phyloP scores from a whole-genome alignment of 345 rosid species.

The Raphanus raphanistrum region DNA sequence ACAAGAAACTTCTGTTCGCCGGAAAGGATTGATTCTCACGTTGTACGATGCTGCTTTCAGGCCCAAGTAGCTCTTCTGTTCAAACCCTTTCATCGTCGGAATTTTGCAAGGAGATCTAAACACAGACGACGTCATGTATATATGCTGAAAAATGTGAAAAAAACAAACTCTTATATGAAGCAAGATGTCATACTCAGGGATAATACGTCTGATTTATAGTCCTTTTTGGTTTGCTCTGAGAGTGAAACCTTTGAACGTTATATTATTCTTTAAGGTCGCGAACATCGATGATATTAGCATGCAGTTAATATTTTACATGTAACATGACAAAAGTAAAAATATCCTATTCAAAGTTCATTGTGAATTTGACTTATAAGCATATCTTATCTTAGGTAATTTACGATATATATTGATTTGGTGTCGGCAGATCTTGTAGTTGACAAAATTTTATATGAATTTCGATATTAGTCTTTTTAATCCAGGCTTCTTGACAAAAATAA shows the following conservation, averaged over 20 bases:
- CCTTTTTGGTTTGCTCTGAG: neutral
- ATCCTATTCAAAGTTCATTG: neutral
- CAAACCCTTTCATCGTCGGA: conserved; percentile 31
- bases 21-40: conserved; percentile 23
- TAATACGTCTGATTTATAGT: conserved; percentile 2
- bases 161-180: neutral
- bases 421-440: neutral
- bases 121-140: conserved; percentile 35
- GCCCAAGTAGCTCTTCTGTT: conserved; percentile 27
- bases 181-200: neutral
- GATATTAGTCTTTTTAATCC: neutral
- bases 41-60: conserved; percentile 16
- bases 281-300: conserved; percentile 10
- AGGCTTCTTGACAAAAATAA: neutral
- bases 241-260: conserved; percentile 1
- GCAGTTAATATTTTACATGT: conserved; percentile 15
- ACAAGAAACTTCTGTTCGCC: conserved; percentile 6
- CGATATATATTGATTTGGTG: neutral
- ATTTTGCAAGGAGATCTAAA: conserved; percentile 30
- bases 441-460: neutral
- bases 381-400: conserved; percentile 1
- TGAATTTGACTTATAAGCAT: neutral
- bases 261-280: neutral
- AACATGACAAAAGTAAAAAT: neutral
- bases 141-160: neutral